Evolutionary conservation across 192 early-diverging fungal genomes (phyloP).

Genomic region (Polychytrium aggregatum): DNA sequence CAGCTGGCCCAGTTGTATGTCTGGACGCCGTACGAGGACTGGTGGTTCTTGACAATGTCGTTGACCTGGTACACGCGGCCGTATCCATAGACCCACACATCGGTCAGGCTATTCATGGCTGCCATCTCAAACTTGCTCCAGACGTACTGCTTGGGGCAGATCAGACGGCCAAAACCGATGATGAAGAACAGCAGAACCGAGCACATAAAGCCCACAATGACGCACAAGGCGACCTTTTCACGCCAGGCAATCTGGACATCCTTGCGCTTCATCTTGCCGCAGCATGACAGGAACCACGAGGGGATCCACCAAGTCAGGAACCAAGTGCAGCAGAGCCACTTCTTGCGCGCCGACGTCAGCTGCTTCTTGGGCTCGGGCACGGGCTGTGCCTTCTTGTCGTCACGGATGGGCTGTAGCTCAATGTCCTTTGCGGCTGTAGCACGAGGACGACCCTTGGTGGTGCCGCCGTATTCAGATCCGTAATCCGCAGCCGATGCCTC

Average conservation of each 20-base stretch:
- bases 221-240: slow-evolving; percentile 73
- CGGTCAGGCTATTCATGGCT: slow-evolving; percentile 10
- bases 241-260: slow-evolving; percentile 94
- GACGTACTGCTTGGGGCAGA: slow-evolving; percentile 71
- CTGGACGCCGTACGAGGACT: slow-evolving; percentile 12
- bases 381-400: slow-evolving; percentile 4
- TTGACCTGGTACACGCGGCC: slow-evolving; percentile 30
- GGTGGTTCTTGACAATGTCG: slow-evolving; percentile 21
- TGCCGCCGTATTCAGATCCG: no score
- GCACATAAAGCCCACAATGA: slow-evolving; percentile 72
- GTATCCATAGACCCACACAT: slow-evolving; percentile 35
- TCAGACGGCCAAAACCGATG: slow-evolving; percentile 64
- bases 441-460: no score
- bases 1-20: slow-evolving; percentile 19
- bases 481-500: no score
- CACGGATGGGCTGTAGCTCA: neutral
- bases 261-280: slow-evolving; percentile 68
- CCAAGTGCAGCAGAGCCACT: slow-evolving; percentile 72
- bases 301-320: slow-evolving; percentile 77
- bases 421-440: no score
- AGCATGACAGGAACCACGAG: slow-evolving; percentile 34
- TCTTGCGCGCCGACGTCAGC: slow-evolving; percentile 37
- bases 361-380: slow-evolving; percentile 15
- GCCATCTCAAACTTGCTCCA: slow-evolving; percentile 18
- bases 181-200: slow-evolving; percentile 76